These are phyloP conservation scores for Diaporthe citrichinensis DNA, from an alignment of 2,329 filamentous ascomycete species.

Conservation along the genomic window DNA sequence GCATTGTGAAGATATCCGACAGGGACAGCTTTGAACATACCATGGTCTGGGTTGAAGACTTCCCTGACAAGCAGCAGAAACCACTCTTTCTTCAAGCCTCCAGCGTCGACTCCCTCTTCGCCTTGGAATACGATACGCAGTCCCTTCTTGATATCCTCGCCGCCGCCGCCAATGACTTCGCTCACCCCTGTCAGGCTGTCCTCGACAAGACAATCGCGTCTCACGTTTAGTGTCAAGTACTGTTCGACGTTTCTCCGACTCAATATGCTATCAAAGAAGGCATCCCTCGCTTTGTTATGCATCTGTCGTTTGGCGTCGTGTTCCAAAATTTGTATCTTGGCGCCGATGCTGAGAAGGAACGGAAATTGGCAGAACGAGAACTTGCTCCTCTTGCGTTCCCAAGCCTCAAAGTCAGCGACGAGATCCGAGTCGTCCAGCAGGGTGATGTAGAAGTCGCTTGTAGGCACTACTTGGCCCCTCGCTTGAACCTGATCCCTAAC, in stretches of 20 bases:
- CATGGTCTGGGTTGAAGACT: conserved; percentile 91
- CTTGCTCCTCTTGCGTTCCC: conserved; percentile 81
- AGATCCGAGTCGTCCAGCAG: conserved; percentile 90
- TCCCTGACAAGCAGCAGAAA: conserved; percentile 90
- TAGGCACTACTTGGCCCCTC: conserved; percentile 79
- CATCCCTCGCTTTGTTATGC: conserved; percentile 88
- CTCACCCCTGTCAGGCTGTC: conserved; percentile 89
- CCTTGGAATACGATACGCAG: conserved; percentile 87
- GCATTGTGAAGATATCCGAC: neutral
- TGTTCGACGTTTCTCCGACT: conserved; percentile 81
- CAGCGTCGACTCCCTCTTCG: conserved; percentile 92
- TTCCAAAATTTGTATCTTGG: conserved; percentile 92
- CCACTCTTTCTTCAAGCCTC: conserved; percentile 94
- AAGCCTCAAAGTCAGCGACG: conserved; percentile 87
- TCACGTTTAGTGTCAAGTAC: conserved; percentile 82
- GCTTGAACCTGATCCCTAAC: conserved; percentile 58
- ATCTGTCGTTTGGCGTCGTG: conserved; percentile 91
- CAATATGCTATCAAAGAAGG: conserved; percentile 91
- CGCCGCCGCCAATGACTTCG: conserved; percentile 83
- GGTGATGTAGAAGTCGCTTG: conserved; percentile 89
- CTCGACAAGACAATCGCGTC: conserved; percentile 88
- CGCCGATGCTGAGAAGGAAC: conserved; percentile 91
- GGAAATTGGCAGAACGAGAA: conserved; percentile 95
- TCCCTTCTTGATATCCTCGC: conserved; percentile 91
- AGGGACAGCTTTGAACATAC: conserved; percentile 62